Base-by-base conservation (phyloP, 2,329 filamentous ascomycete species). In the Eutypa lata region DNA sequence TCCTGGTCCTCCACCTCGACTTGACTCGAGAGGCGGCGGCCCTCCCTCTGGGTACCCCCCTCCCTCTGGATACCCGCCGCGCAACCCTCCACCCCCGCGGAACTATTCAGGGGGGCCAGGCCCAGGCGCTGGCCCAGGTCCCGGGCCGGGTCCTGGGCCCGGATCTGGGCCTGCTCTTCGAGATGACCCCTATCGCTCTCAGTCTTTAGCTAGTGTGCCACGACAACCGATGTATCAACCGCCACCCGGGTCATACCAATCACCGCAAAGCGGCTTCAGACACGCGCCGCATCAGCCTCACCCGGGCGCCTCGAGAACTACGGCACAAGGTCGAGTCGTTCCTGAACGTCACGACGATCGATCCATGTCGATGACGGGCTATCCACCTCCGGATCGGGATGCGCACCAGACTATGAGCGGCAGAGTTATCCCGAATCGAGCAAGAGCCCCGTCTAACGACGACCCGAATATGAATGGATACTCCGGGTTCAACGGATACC, bases 331-430 rank as follows among this genome's bases (percentile, higher is more conserved):
- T 31, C 84, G 94, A 55, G 79, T 94, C 35, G 91, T 99, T 8
- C 94, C 94, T 1, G 92, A 97, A 67, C 86, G 93, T 50, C 89
- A 92, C 56, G 90, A 95, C 64, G 93, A 97, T 71, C 84, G 94
- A 53, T 87, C 94, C 57, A 97, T 97, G 94, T 96, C 93, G 45
- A 88, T 99, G 87, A 94, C 88, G 5, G 90, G 89, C 10, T 89
- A 91, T 61, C 80, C 87, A 3, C 80, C 86, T 3, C 78, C 88
- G 50, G 90, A 95, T 61, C 81, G 83, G 55, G 88, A 89, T 64
- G 78, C 91, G 44, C 88, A 94, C 69, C 93, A 97, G 71, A 97
- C 92, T 6, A 95, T 93, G 84, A 96, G 90, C 67, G 94, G 94
- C 47, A 84, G 94, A 60, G 81, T 96, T 19, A 96, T 99, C 60